Conservation (phyloP, 768 basidiomycete species). For the Lepiota subincarnata region DNA sequence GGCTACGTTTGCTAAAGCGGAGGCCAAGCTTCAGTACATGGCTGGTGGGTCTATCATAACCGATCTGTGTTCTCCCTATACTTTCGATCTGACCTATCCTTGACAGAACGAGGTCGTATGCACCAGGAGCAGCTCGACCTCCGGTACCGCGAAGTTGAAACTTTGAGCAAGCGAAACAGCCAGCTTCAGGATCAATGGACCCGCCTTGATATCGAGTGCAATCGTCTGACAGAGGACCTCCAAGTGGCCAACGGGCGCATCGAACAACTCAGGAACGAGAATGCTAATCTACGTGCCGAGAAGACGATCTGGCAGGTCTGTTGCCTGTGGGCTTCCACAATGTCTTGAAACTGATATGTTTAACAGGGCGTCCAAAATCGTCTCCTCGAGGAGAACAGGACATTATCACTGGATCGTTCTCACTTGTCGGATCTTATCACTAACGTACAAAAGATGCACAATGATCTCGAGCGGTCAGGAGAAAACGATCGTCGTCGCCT, state of each 20-base stretch:
- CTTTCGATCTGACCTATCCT: conserved; percentile 11
- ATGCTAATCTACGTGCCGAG: conserved; percentile 86
- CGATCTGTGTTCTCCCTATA: background rate
- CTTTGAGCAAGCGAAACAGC: conserved; percentile 62
- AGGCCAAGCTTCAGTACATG: conserved; percentile 76
- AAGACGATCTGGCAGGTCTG: conserved; percentile 90
- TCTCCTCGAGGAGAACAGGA: conserved; percentile 82
- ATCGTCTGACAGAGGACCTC: conserved; percentile 65
- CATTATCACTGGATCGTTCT: conserved; percentile 73
- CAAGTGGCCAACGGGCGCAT: conserved; percentile 52
- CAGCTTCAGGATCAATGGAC: conserved; percentile 72
- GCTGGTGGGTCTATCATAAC: conserved; percentile 46
- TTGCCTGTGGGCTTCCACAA: background rate
- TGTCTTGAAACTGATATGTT: background rate
- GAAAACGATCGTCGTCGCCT: conserved; percentile 80
- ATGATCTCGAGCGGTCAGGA: conserved; percentile 78
- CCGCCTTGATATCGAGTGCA: conserved; percentile 70
- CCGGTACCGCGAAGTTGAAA: conserved; percentile 62
- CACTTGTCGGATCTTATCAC: conserved; percentile 84
- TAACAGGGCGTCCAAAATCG: conserved; percentile 71
- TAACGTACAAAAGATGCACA: conserved; percentile 88
- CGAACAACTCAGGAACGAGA: conserved; percentile 82
- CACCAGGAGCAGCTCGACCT: conserved; percentile 63
- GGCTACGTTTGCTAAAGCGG: conserved; percentile 74
- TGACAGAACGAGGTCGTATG: conserved; percentile 64